These are phyloP conservation scores for Dactylellina drechsleri DNA, from an alignment of 2,329 filamentous ascomycete species.

Conservation along the genomic window DNA sequence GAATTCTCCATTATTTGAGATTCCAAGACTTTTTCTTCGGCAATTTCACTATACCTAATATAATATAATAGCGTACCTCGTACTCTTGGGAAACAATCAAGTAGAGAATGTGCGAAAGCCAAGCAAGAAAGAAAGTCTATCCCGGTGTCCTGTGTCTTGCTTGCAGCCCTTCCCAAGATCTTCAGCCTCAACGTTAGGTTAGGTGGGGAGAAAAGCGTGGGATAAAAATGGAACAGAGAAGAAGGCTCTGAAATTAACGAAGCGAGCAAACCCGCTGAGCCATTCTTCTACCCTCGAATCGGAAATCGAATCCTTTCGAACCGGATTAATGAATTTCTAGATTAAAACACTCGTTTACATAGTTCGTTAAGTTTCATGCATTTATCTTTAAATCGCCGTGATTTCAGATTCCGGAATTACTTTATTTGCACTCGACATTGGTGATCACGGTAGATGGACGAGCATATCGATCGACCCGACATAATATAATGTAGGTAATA, in stretches of 20 bases:
- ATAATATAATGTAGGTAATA: constrained; percentile 2
- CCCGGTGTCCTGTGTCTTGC: constrained; percentile 16
- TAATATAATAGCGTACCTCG: background rate
- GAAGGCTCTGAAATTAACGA: too few relatives aligned
- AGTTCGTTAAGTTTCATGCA: background rate
- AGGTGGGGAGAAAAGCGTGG: constrained; percentile 8
- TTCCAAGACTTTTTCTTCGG: constrained; percentile 30
- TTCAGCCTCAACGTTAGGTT: constrained; percentile 53
- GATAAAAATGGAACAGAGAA: constrained; percentile 43
- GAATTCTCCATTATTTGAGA: constrained; percentile 25
- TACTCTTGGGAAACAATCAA: constrained; percentile 4
- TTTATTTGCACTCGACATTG: constrained; percentile 4
- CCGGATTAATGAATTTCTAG: too few relatives aligned
- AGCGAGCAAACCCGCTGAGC: too few relatives aligned
- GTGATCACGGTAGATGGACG: constrained; percentile 46
- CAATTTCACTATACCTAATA: constrained; percentile 11
- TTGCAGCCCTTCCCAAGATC: constrained; percentile 20
- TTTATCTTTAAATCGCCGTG: background rate
- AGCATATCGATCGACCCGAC: background rate
- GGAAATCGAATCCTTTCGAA: too few relatives aligned
- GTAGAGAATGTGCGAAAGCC: too few relatives aligned
- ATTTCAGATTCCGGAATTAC: constrained; percentile 8
- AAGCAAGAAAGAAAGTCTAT: background rate
- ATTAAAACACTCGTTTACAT: too few relatives aligned
- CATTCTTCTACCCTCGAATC: too few relatives aligned